phyloP scores from a whole-genome alignment of 129 eudicot genomes.

The Smallanthus sonchifolius region DNA sequence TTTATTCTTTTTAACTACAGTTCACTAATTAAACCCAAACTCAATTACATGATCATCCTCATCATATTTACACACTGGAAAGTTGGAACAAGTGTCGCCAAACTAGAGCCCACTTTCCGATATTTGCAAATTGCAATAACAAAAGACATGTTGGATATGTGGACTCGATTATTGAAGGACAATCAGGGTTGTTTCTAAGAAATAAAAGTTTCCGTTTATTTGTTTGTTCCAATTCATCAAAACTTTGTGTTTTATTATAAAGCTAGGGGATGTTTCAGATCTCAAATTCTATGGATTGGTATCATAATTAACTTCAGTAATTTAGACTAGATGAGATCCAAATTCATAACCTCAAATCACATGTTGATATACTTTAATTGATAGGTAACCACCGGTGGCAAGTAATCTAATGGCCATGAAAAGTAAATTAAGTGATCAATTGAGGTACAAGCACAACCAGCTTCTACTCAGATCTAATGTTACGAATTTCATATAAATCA shows the following conservation, averaged over 20 bases:
- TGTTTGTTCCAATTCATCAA: background rate
- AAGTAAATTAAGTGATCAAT: background rate
- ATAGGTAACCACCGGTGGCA: background rate
- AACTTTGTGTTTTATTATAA: background rate
- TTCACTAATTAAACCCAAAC: background rate
- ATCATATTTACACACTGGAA: background rate
- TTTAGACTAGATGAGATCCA: background rate
- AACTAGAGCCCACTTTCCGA: background rate
- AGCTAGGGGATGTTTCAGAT: background rate
- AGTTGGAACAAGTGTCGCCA: background rate
- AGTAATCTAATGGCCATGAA: background rate
- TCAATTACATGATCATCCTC: background rate
- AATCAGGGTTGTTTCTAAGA: background rate
- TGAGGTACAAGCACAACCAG: background rate
- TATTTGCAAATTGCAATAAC: background rate
- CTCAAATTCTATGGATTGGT: background rate
- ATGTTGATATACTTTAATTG: constrained; percentile 2
- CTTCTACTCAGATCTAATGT: background rate
- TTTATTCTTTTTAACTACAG: background rate
- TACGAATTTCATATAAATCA: background rate
- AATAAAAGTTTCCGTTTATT: background rate
- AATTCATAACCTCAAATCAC: background rate
- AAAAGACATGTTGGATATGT: background rate
- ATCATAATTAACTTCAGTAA: background rate
- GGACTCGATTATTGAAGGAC: background rate